Conservation (phyloP, 75 land plant species). For the Larix kaempferi region DNA sequence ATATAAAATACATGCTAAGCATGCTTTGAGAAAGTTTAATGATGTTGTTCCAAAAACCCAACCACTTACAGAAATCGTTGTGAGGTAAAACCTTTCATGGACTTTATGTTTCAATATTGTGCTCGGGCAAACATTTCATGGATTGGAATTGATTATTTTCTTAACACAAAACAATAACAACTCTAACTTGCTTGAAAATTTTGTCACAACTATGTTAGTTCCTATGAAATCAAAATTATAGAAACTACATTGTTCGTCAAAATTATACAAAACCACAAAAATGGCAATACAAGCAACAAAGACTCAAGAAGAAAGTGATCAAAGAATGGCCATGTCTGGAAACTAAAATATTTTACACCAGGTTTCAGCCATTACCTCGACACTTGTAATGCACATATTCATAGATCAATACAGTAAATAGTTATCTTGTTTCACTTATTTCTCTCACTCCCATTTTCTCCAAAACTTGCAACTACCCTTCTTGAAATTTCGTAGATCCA, state of each 20-base stretch:
- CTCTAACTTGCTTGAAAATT: not conserved
- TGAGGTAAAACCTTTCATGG: too few species aligned
- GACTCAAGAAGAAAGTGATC: not conserved
- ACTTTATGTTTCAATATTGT: not conserved
- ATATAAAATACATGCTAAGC: too few species aligned
- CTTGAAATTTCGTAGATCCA: not conserved
- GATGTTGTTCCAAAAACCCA: too few species aligned
- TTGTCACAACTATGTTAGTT: not conserved
- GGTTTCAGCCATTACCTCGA: not conserved
- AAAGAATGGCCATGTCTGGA: not conserved
- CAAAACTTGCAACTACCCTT: not conserved
- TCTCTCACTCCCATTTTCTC: not conserved
- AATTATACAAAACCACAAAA: not conserved
- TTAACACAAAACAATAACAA: not conserved
- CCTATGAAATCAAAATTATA: not conserved
- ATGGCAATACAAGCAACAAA: not conserved
- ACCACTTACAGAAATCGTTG: too few species aligned
- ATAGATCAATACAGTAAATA: not conserved
- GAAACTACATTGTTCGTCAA: not conserved
- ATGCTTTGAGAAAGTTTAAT: too few species aligned
- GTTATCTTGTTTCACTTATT: not conserved
- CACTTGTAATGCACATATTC: slow-evolving; percentile 1
- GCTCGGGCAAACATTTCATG: not conserved
- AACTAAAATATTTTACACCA: not conserved
- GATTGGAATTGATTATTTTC: not conserved